Percentiles rank a stretch among this genome's conserved stretches.
phyloP scores from a whole-genome alignment of 2,329 filamentous ascomycete genomes.

The Hypoxylon sp. region DNA sequence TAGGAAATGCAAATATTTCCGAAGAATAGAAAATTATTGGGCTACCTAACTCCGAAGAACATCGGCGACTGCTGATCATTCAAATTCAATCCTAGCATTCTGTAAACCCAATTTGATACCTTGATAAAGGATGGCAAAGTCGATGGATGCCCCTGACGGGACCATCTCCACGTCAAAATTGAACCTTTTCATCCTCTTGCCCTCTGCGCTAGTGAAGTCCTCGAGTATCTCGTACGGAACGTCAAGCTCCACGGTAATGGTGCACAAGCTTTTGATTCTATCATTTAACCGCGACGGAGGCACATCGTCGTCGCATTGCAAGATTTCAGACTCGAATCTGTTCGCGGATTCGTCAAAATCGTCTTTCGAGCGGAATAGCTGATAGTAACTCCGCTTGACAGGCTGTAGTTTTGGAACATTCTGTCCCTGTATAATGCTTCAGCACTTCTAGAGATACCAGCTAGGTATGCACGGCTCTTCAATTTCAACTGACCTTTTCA shows the following conservation, averaged over 20 bases:
- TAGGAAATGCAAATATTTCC: not conserved
- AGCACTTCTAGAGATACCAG: not conserved
- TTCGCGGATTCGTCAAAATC: not conserved
- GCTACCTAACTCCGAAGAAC: not conserved
- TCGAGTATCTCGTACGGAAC: constrained; percentile 2
- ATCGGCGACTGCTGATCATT: not conserved
- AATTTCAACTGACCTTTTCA: not conserved
- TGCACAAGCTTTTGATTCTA: not conserved
- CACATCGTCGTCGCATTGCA: not conserved
- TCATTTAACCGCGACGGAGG: not conserved
- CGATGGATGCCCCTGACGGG: not conserved
- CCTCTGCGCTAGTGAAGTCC: constrained; percentile 2
- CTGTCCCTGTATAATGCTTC: not conserved
- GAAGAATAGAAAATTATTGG: not conserved
- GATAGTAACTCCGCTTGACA: not conserved
- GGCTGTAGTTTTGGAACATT: not conserved
- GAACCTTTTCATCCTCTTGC: not conserved
- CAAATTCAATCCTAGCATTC: not conserved
- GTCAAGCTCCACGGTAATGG: not conserved
- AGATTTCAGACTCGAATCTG: not conserved
- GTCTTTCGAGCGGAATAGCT: constrained; percentile 1
- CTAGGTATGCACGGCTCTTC: not conserved
- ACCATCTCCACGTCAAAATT: not conserved
- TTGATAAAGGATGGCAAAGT: not conserved
- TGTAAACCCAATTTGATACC: not conserved